Conservation (phyloP, 2,329 filamentous ascomycete species). For the Pseudogymnoascus sp. region DNA sequence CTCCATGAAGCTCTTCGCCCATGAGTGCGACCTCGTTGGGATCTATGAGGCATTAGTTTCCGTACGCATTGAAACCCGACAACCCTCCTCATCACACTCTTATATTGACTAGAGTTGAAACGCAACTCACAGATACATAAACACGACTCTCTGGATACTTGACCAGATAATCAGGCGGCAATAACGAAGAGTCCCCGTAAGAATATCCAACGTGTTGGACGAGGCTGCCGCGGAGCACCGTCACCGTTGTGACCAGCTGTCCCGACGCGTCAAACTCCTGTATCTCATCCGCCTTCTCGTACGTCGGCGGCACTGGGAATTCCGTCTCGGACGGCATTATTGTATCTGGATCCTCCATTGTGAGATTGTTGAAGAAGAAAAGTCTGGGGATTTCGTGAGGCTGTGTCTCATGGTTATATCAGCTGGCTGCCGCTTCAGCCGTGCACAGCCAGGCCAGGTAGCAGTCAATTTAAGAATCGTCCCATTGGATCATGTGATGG, state of each 20-base stretch:
- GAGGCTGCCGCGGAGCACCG: background rate
- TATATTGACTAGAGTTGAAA: background rate
- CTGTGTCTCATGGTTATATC: background rate
- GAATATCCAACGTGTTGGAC: background rate
- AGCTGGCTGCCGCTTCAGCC: background rate
- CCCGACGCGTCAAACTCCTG: background rate
- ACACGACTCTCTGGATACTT: background rate
- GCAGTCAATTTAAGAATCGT: background rate
- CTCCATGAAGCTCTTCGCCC: conserved; percentile 35
- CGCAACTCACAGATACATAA: background rate
- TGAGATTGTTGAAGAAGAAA: background rate
- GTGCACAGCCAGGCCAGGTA: background rate
- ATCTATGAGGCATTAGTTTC: background rate
- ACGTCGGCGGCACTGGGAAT: background rate
- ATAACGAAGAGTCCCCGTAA: background rate
- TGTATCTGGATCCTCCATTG: background rate
- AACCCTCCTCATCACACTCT: background rate
- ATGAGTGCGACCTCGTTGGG: background rate
- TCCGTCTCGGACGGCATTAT: background rate
- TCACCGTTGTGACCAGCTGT: background rate
- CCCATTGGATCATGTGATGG: background rate
- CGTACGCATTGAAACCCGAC: background rate
- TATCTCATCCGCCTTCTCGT: background rate
- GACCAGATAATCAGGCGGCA: background rate
- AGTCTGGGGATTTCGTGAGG: background rate